Base-by-base conservation (phyloP, 2,329 filamentous ascomycete genomes). In the Trichoderma sp. region DNA sequence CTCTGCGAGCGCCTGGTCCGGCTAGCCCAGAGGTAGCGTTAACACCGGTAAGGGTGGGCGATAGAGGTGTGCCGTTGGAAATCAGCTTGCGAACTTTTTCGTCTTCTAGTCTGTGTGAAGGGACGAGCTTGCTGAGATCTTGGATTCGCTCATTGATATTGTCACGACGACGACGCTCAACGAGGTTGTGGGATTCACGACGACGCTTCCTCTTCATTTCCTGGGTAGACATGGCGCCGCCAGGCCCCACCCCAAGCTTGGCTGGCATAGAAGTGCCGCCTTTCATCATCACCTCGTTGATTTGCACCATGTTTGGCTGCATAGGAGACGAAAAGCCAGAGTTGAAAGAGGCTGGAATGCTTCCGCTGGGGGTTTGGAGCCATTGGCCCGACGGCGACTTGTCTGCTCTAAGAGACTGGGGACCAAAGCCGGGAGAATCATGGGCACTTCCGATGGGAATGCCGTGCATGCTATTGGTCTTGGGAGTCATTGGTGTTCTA, bases 111-210 rank as follows among this genome's bases (percentile, higher is more conserved):
- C 96, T 90, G 79, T 99, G 96, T 70, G 90, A 86, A 28, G 96
- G 96, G 2, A 99, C 95, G 21, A 99, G 87, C 75, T 94, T 93
- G 76, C 95, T 97, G 8, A 99, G 86, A 77, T 99, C 96, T 76
- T 98, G 95, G 71, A 99, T 99, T 54, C 96, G 90, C 81, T 99
- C 96, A 74, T 99, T 99, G 84, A 99, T 99, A 78, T 98, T 98
- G 82, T 98, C 96, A 71, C 96, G 89, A 71, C 96, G 91, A 63
- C 96, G 90, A 68, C 96, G 93, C 82, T 99, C 96, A 13, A 99
- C 96, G 49, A 97, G 85, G 77, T 99, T 98, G 82, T 99, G 96
- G 1, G 95, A 98, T 76, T 97, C 96, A 49, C 96, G 88, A 70
- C 96, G 89, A 70, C 94, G 88, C 79, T 95, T 93, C 74, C 94